A percentile compares a stretch with the other conserved stretches of the same genome.
phyloP scores from a whole-genome alignment of 2,329 filamentous ascomycete species.

The Helotiales sp. region DNA sequence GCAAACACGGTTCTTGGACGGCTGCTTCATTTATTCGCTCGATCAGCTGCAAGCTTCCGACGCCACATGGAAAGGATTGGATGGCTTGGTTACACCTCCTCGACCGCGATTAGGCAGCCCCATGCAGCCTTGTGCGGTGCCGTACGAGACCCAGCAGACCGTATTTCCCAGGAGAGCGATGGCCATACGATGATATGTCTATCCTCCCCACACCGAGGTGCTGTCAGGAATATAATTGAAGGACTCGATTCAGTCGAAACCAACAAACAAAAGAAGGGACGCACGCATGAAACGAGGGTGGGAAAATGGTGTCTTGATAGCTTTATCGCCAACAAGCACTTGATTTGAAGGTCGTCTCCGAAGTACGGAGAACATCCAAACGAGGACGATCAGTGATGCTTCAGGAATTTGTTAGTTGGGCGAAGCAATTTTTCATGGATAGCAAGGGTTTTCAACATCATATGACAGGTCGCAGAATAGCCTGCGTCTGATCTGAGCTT shows the following conservation, averaged over 20 bases:
- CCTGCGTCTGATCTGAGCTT: background rate
- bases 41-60: slow-evolving; percentile 12
- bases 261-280: background rate
- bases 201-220: background rate
- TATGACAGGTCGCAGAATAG: background rate
- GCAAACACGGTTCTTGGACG: background rate
- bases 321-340: background rate
- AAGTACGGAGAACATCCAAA: background rate
- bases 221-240: background rate
- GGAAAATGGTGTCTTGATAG: background rate
- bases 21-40: slow-evolving; percentile 1
- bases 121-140: background rate
- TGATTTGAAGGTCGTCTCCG: background rate
- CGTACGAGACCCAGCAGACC: background rate
- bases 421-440: background rate
- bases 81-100: background rate
- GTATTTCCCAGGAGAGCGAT: background rate
- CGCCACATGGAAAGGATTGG: slow-evolving; percentile 1
- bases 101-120: background rate
- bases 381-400: background rate
- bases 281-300: too few species aligned
- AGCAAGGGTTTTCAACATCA: background rate
- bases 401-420: background rate
- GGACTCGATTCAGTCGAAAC: background rate
- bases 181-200: background rate